A percentile compares a stretch with the other conserved stretches of the same genome.
phyloP scores from a whole-genome alignment of 73 alveolate species.

The Uronychia setigera region DNA sequence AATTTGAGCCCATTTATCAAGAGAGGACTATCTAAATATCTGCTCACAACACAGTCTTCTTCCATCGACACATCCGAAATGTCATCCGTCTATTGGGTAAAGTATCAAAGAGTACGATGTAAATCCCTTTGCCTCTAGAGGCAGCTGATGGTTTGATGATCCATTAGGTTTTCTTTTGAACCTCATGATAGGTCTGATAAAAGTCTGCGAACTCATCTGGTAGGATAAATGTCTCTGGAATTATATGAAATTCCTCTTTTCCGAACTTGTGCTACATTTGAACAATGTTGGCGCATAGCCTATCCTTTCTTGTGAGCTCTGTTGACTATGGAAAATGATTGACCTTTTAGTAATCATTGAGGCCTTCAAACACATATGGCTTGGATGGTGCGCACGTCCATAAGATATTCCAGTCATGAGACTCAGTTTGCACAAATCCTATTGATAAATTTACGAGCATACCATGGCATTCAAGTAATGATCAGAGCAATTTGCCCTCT shows the following conservation, averaged over 20 bases:
- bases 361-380: slow-evolving; percentile 72
- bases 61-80: slow-evolving; percentile 65
- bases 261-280: slow-evolving; percentile 73
- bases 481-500: slow-evolving; percentile 60
- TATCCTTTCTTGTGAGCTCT: slow-evolving; percentile 86
- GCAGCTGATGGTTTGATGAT: slow-evolving; percentile 85
- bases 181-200: slow-evolving; percentile 55
- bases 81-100: slow-evolving; percentile 38
- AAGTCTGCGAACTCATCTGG: slow-evolving; percentile 90
- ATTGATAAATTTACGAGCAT: not conserved
- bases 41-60: slow-evolving; percentile 75
- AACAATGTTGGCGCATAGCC: slow-evolving; percentile 63
- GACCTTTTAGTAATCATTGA: slow-evolving; percentile 72
- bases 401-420: slow-evolving; percentile 77
- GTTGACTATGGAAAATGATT: slow-evolving; percentile 86
- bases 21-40: slow-evolving; percentile 82
- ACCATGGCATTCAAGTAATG: slow-evolving; percentile 60
- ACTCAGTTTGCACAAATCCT: slow-evolving; percentile 56
- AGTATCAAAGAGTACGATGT: slow-evolving; percentile 55
- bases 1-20: slow-evolving; percentile 81
- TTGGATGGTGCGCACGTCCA: slow-evolving; percentile 73
- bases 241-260: slow-evolving; percentile 55
- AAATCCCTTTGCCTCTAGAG: slow-evolving; percentile 88
- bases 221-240: slow-evolving; percentile 86
- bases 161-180: slow-evolving; percentile 76